phyloP scores from a whole-genome alignment of 108 stramenopile genomes.

The Pinguiococcus pyrenoidosus region DNA sequence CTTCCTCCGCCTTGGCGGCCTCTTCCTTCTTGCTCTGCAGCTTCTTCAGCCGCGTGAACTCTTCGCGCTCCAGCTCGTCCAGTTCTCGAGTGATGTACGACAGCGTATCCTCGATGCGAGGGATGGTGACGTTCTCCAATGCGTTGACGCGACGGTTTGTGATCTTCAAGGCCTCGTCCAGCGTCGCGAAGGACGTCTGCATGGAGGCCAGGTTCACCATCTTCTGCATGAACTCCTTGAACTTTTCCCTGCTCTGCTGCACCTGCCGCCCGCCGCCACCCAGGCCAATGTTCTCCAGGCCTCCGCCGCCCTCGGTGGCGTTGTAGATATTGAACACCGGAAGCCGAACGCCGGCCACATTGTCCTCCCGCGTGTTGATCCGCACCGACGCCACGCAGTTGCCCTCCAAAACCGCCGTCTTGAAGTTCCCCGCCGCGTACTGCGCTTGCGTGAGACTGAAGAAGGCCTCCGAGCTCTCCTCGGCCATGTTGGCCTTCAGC shows the following conservation, averaged over 20 bases:
- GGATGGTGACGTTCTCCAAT: slow-evolving; percentile 95
- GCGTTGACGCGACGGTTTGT: slow-evolving; percentile 96
- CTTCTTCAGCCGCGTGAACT: slow-evolving; percentile 93
- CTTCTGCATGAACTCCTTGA: slow-evolving; percentile 61
- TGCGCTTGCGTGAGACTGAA: slow-evolving; percentile 93
- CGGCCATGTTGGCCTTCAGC: slow-evolving; percentile 71
- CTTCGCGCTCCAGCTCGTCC: slow-evolving; percentile 96
- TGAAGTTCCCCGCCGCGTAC: slow-evolving; percentile 95
- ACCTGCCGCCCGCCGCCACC: slow-evolving; percentile 92
- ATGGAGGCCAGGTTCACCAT: slow-evolving; percentile 88
- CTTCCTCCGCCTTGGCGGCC: slow-evolving; percentile 7
- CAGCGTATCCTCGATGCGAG: slow-evolving; percentile 76
- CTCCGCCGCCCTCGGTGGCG: no score
- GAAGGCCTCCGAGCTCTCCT: slow-evolving; percentile 59
- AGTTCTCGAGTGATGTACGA: slow-evolving; percentile 84
- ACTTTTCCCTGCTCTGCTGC: slow-evolving; percentile 71
- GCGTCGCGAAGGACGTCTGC: slow-evolving; percentile 87
- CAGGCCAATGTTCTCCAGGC: slow-evolving; percentile 75
- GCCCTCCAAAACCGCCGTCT: slow-evolving; percentile 79
- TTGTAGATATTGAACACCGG: slow-evolving; percentile 90
- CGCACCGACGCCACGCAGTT: slow-evolving; percentile 50
- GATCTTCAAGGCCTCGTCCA: slow-evolving; percentile 94
- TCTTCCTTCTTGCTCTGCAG: slow-evolving; percentile 55
- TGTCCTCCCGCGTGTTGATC: slow-evolving; percentile 50
- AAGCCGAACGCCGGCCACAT: slow-evolving; percentile 94